Conservation (phyloP, 106 monocot species). For the Posidonia australis region DNA sequence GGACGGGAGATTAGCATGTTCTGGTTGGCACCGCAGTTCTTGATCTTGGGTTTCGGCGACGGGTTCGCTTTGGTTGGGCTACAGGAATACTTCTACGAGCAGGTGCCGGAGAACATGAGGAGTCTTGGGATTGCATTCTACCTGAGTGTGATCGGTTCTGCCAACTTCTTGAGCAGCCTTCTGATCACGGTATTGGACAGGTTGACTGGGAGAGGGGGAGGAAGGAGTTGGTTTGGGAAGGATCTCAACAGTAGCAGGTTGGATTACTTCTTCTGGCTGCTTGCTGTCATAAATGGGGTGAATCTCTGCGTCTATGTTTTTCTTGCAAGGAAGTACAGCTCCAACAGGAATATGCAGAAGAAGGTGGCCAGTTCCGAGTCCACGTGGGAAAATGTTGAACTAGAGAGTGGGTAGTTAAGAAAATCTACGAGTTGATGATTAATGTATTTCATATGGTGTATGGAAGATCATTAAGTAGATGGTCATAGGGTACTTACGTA, state of each 20-base stretch:
- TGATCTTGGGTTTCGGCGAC: slow-evolving; percentile 59
- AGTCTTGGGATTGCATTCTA: slow-evolving; percentile 72
- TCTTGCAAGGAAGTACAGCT: neutral
- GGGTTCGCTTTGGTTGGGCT: slow-evolving; percentile 60
- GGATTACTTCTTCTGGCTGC: slow-evolving; percentile 16
- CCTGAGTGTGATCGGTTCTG: slow-evolving; percentile 47
- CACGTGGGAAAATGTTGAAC: neutral
- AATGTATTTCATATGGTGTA: no score
- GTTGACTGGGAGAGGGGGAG: slow-evolving; percentile 12
- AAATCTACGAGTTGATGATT: no score
- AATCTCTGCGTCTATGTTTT: neutral
- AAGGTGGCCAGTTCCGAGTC: neutral
- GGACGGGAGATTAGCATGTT: slow-evolving; percentile 34
- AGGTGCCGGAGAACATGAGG: slow-evolving; percentile 72
- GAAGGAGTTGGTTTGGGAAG: slow-evolving; percentile 45
- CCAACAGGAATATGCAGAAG: neutral
- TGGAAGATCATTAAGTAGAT: no score
- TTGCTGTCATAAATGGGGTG: neutral
- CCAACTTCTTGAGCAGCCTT: slow-evolving; percentile 48
- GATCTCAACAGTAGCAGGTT: slow-evolving; percentile 18
- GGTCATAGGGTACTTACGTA: no score
- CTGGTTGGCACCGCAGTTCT: slow-evolving; percentile 71
- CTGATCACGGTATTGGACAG: slow-evolving; percentile 43
- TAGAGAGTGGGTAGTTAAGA: no score
- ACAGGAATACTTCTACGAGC: slow-evolving; percentile 81